phyloP scores from a whole-genome alignment of 1,284 basidiomycete species.

The Trichosporon ovoides region DNA sequence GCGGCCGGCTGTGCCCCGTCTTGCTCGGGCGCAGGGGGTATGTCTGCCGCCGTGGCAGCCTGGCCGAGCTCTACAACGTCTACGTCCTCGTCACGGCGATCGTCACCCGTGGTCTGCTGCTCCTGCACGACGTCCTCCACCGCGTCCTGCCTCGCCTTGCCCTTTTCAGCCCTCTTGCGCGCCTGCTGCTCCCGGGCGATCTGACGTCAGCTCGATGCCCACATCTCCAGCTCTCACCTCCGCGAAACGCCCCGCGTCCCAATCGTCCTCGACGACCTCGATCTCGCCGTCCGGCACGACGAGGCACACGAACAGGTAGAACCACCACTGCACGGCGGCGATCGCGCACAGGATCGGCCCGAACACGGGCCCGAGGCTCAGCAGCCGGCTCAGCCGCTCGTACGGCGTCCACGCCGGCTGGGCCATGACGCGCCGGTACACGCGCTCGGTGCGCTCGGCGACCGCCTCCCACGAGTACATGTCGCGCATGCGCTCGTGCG shows the following conservation, averaged over 20 bases:
- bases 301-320: constrained; percentile 43
- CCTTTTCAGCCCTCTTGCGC: not conserved
- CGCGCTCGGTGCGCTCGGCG: constrained; percentile 69
- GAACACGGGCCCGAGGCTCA: constrained; percentile 47
- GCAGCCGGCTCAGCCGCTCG: constrained; percentile 63
- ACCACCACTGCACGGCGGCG: constrained; percentile 49
- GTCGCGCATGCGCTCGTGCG: constrained; percentile 67
- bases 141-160: not conserved
- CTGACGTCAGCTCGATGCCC: not conserved
- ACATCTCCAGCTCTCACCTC: constrained; percentile 12
- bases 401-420: constrained; percentile 60
- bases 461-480: constrained; percentile 91
- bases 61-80: no score
- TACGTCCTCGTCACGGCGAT: no score
- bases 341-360: constrained; percentile 52
- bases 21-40: not conserved
- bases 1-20: not conserved
- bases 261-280: constrained; percentile 34
- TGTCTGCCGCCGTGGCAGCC: not conserved
- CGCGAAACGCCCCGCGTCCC: constrained; percentile 23
- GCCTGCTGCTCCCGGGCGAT: not conserved
- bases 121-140: not conserved
- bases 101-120: no score
- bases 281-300: constrained; percentile 40
- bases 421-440: constrained; percentile 67